These are phyloP conservation scores for Aspergillus sergii DNA, from an alignment of 2,329 filamentous ascomycete species.

Conservation along the genomic window DNA sequence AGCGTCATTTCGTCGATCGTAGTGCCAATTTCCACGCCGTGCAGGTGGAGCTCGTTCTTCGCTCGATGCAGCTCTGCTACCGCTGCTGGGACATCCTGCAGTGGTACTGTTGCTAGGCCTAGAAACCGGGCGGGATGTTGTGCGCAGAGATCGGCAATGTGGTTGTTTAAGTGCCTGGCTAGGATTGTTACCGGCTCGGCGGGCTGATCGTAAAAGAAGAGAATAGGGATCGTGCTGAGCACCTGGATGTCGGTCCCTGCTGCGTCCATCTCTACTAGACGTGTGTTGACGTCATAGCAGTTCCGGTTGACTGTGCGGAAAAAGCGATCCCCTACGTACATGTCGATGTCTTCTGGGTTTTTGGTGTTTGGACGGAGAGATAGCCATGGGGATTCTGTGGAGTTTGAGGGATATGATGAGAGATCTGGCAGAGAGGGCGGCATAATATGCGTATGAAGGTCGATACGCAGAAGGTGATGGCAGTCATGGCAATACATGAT, in stretches of 20 bases:
- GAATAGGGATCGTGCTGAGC: conserved; percentile 20
- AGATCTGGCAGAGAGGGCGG: conserved; percentile 20
- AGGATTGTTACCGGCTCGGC: conserved; percentile 12
- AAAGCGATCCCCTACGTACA: conserved; percentile 20
- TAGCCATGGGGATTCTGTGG: conserved; percentile 15
- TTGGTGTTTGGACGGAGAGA: conserved; percentile 13
- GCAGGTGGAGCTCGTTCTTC: conserved; percentile 14
- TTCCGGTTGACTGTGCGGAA: conserved; percentile 22
- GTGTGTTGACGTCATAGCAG: conserved; percentile 19
- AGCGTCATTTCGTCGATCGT: conserved; percentile 15
- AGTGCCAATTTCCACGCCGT: conserved; percentile 22
- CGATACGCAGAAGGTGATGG: conserved; percentile 18
- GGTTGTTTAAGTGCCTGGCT: conserved; percentile 18
- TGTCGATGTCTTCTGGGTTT: conserved; percentile 12
- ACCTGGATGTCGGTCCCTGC: conserved; percentile 19
- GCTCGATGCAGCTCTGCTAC: conserved; percentile 15
- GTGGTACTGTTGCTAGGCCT: conserved; percentile 20
- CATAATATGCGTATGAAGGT: conserved; percentile 26
- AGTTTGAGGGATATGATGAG: conserved; percentile 10
- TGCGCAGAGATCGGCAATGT: conserved; percentile 18
- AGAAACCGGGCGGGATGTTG: conserved; percentile 17
- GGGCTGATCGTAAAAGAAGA: conserved; percentile 24
- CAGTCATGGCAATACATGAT: conserved; percentile 10
- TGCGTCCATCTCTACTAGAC: conserved; percentile 20
- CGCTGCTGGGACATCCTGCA: conserved; percentile 17